These are phyloP conservation scores for Plasmodium ovale DNA, from an alignment of 169 alveolate genomes.

Conservation along the genomic window DNA sequence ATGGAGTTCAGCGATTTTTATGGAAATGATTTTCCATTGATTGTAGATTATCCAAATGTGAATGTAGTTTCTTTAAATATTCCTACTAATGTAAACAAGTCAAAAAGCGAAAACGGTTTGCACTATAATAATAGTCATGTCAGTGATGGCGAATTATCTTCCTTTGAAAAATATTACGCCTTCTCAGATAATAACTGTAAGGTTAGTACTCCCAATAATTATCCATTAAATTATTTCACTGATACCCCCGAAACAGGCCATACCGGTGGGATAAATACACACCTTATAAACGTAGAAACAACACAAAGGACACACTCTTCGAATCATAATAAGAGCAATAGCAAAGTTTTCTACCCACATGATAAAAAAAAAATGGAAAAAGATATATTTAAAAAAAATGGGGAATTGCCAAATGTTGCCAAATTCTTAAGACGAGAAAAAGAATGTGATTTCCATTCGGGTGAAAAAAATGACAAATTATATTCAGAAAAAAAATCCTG, in stretches of 20 bases:
- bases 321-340: background rate
- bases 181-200: background rate
- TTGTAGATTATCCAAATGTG: background rate
- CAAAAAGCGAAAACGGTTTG: constrained; percentile 2
- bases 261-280: background rate
- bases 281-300: background rate
- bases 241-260: constrained; percentile 2
- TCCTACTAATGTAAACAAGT: constrained; percentile 3
- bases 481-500: background rate
- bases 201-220: background rate
- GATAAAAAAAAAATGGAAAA: constrained; percentile 10
- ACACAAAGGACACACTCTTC: background rate
- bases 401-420: background rate
- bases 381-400: background rate
- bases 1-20: background rate
- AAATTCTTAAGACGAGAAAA: background rate
- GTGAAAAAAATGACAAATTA: background rate
- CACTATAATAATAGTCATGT: background rate
- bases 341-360: background rate
- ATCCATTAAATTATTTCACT: constrained; percentile 1
- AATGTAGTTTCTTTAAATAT: background rate
- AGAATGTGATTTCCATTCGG: background rate
- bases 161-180: background rate
- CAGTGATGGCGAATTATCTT: background rate
- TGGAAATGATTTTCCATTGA: background rate